Percentiles rank a stretch among this genome's conserved stretches.
phyloP scores from a whole-genome alignment of 768 basidiomycete species.

The Boletus reticuloceps region DNA sequence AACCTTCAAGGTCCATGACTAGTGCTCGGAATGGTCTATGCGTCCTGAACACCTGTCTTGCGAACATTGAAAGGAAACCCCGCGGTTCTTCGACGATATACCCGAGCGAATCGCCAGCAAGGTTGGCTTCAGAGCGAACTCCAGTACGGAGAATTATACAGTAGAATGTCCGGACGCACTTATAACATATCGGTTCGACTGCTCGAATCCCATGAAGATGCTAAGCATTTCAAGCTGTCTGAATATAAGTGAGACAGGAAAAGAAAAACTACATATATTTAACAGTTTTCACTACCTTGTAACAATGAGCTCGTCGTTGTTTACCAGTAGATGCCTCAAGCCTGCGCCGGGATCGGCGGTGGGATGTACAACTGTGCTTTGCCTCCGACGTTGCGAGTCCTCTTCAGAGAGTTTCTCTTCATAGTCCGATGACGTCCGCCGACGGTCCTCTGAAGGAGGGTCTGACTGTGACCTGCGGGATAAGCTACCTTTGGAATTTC shows the following conservation, averaged over 20 bases:
- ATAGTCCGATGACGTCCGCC: conserved; percentile 1
- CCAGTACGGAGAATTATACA: background rate
- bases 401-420: conserved; percentile 33
- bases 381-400: conserved; percentile 46
- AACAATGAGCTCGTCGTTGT: conserved; percentile 51
- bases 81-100: conserved; percentile 80
- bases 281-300: conserved; percentile 45
- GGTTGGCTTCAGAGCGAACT: conserved; percentile 40
- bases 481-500: conserved; percentile 13
- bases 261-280: background rate
- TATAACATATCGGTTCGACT: conserved; percentile 78
- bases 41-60: conserved; percentile 72
- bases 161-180: conserved; percentile 34
- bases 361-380: conserved; percentile 34
- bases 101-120: conserved; percentile 61
- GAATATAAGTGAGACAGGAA: background rate
- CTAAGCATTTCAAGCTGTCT: conserved; percentile 91
- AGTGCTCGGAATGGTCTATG: conserved; percentile 80
- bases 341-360: conserved; percentile 42
- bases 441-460: conserved; percentile 3
- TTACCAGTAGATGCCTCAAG: conserved; percentile 43
- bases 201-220: conserved; percentile 82
- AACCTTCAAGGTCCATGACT: conserved; percentile 70
- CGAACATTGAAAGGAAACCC: conserved; percentile 58
- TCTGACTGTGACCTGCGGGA: conserved; percentile 9